These are phyloP conservation scores for Groenewaldozyma salmanticensis DNA, from an alignment of 805 yeast species.

Conservation along the genomic window DNA sequence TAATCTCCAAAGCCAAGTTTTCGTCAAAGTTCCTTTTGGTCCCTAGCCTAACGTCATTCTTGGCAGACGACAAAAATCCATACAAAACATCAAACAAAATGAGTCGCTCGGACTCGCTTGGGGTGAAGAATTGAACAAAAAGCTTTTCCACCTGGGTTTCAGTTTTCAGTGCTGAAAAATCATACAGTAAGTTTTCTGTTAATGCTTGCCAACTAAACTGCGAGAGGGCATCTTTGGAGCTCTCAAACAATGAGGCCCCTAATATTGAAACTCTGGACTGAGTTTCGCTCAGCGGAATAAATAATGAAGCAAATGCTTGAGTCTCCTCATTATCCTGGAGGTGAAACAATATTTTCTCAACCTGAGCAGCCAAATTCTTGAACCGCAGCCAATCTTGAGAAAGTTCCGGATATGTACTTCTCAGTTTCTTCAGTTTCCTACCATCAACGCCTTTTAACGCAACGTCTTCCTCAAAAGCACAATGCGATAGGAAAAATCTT, in stretches of 20 bases:
- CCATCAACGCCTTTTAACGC: conserved; percentile 3
- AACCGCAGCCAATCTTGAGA: conserved; percentile 12
- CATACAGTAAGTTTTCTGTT: conserved; percentile 35
- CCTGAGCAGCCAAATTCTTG: conserved; percentile 11
- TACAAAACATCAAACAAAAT: conserved; percentile 16
- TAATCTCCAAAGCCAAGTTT: too few species aligned
- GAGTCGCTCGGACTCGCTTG: conserved; percentile 6
- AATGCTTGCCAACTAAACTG: conserved; percentile 30
- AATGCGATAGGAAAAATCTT: conserved; percentile 35
- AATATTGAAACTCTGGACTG: conserved; percentile 11
- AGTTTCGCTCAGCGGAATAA: not conserved
- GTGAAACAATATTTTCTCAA: not conserved
- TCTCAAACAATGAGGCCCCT: conserved; percentile 8
- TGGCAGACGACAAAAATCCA: conserved; percentile 24
- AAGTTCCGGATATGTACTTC: conserved; percentile 8
- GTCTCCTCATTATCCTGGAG: not conserved
- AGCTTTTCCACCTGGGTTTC: not conserved
- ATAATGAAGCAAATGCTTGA: not conserved
- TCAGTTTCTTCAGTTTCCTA: conserved; percentile 5
- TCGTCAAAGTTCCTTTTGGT: too few species aligned
- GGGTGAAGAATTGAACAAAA: conserved; percentile 3
- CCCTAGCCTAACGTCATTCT: too few species aligned
- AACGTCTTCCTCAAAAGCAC: not conserved
- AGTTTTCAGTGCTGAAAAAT: conserved; percentile 11
- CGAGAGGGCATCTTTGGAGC: not conserved